A percentile compares a stretch with the other conserved stretches of the same genome.
Conservation (phyloP, 2,329 filamentous ascomycete genomes). For the Pseudocercospora ulei region DNA sequence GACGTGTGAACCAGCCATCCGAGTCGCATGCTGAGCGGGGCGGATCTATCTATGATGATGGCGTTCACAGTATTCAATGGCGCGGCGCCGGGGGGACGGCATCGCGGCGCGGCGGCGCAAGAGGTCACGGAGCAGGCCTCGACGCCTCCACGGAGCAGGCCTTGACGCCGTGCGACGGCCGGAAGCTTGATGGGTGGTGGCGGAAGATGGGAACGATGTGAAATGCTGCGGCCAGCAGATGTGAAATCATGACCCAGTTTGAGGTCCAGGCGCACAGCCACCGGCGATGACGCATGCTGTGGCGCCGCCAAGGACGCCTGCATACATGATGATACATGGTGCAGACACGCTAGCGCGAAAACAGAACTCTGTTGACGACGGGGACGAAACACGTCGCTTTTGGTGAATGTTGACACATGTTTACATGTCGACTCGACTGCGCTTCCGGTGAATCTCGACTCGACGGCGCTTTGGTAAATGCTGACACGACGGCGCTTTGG, state of each 20-base stretch:
- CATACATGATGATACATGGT: too few species aligned
- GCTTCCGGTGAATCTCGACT: too few species aligned
- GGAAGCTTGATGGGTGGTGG: conserved; percentile 1
- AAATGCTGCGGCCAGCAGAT: not conserved
- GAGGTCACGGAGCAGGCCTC: not conserved
- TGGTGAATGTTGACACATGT: too few species aligned
- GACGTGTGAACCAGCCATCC: conserved; percentile 10
- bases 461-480: too few species aligned
- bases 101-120: conserved; percentile 6
- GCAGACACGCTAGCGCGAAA: too few species aligned
- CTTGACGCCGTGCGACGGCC: conserved; percentile 1
- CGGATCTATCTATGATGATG: not conserved
- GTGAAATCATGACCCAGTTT: not conserved
- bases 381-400: too few species aligned
- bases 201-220: not conserved
- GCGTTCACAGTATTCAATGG: not conserved
- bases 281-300: not conserved
- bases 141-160: conserved; percentile 2
- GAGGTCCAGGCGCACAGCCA: not conserved
- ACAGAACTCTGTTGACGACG: too few species aligned
- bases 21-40: conserved; percentile 5
- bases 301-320: not conserved
- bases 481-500: too few species aligned
- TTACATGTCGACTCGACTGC: too few species aligned
- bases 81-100: not conserved